Percentiles rank a stretch among this genome's conserved stretches.
phyloP scores from a whole-genome alignment of 2,329 filamentous ascomycete species.

The Sodiomyces alkalinus region DNA sequence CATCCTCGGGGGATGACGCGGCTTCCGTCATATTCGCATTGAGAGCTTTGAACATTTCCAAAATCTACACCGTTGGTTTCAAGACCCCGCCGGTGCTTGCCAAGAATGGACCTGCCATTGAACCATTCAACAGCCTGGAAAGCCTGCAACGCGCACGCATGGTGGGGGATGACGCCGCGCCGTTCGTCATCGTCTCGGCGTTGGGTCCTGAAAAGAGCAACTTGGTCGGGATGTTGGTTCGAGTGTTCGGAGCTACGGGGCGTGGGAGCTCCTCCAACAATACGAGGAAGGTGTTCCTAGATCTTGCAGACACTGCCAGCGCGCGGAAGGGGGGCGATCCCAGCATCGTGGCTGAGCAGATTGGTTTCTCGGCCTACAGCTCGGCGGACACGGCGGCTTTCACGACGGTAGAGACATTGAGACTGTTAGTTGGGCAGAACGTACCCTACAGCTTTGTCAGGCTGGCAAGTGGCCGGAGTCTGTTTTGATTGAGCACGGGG shows the following conservation, averaged over 20 bases:
- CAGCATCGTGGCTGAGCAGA: slow-evolving; percentile 51
- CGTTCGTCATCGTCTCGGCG: slow-evolving; percentile 70
- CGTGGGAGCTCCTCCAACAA: slow-evolving; percentile 19
- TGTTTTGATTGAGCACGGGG: slow-evolving; percentile 31
- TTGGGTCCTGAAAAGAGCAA: slow-evolving; percentile 65
- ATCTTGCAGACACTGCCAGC: slow-evolving; percentile 49
- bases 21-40: slow-evolving; percentile 68
- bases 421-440: slow-evolving; percentile 70
- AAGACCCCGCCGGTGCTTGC: slow-evolving; percentile 47
- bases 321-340: slow-evolving; percentile 53
- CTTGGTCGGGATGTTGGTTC: slow-evolving; percentile 61
- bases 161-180: slow-evolving; percentile 37
- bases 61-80: slow-evolving; percentile 77
- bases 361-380: slow-evolving; percentile 67
- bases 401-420: slow-evolving; percentile 68
- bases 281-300: slow-evolving; percentile 59
- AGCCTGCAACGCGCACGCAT: slow-evolving; percentile 37
- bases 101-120: slow-evolving; percentile 48
- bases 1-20: slow-evolving; percentile 58
- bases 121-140: slow-evolving; percentile 66
- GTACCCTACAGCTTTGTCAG: slow-evolving; percentile 79
- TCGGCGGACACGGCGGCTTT: slow-evolving; percentile 69
- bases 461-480: slow-evolving; percentile 42
- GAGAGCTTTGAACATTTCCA: slow-evolving; percentile 57
- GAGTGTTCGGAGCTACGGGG: slow-evolving; percentile 45